These are phyloP conservation scores for Colletotrichum cereale DNA, from an alignment of 2,329 filamentous ascomycete genomes.

Conservation along the genomic window DNA sequence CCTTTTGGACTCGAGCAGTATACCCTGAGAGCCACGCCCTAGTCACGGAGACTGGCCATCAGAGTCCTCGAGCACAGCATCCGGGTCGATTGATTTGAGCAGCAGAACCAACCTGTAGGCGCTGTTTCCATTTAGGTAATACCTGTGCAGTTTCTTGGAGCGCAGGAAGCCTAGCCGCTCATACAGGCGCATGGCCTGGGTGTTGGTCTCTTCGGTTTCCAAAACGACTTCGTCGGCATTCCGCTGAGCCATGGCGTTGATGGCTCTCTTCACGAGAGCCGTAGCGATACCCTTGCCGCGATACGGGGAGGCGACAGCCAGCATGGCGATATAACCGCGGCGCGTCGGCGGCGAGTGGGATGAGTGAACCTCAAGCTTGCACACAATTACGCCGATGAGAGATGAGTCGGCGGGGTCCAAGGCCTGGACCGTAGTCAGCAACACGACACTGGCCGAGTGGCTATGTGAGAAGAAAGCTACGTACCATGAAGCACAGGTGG, in stretches of 20 bases:
- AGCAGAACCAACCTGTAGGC: conserved; percentile 90
- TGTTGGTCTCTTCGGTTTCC: conserved; percentile 95
- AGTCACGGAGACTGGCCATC: conserved; percentile 45
- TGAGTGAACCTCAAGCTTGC: conserved; percentile 91
- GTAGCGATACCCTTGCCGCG: conserved; percentile 91
- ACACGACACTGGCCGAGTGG: conserved; percentile 2
- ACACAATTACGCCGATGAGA: conserved; percentile 92
- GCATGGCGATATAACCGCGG: conserved; percentile 97
- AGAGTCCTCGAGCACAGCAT: conserved; percentile 52
- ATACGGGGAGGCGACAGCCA: conserved; percentile 86
- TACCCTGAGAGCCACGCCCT: not conserved
- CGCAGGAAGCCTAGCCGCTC: conserved; percentile 92
- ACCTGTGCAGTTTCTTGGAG: conserved; percentile 92
- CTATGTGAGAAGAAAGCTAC: conserved; percentile 29
- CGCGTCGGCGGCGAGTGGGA: conserved; percentile 80
- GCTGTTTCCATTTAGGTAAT: conserved; percentile 96
- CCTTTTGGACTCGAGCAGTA: not conserved
- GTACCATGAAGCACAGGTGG: conserved; percentile 94
- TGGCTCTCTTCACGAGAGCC: conserved; percentile 86
- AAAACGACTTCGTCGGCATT: conserved; percentile 94
- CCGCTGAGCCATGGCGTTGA: conserved; percentile 88
- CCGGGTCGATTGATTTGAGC: conserved; percentile 68
- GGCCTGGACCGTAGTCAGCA: conserved; percentile 57
- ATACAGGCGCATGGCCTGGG: conserved; percentile 90
- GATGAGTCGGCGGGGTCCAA: conserved; percentile 69